Evolutionary conservation across 2,329 filamentous ascomycete species (phyloP), one percentile per base, ranked within the genome.

Genomic region (Pyrenophora graminea): DNA sequence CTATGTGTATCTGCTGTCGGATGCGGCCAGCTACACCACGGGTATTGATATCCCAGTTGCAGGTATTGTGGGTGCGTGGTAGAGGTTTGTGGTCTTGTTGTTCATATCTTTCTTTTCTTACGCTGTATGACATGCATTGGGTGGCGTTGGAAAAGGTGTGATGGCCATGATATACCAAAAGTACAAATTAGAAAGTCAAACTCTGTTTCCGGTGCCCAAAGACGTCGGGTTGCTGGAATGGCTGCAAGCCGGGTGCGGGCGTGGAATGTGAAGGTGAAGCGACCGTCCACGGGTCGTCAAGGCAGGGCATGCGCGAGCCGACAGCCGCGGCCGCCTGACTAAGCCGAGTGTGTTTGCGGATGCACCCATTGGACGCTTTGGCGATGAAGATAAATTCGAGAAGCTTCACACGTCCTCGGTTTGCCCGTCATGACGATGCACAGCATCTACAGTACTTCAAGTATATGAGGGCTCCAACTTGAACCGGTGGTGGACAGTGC

Each of bases 41-140:
- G 76, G 75, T 5, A 79, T 79, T 48, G 77, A 80, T 64, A 78
- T 80, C 42, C 77, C 77, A 0, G 72, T 80, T 23, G 77, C 77
- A 48, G 78, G 77, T 17, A 76, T 78, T 49, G 76, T 79, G 51
- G 76, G 76, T n/a, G 72, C 72, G 4, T 76, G 73, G 73, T 76
- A 63, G 53, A 18, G 23, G 23, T 25, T 25, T 2, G 4, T 25
- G 4, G 39, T 15, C 33, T 30, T 31, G 23, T 30, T 45, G 38
- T 18, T 25, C 21, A 21, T 30, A 33, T n/a, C 27, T 44, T 23
- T 21, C 9, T 45, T 31, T 12, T 10, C 31, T 38, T 31, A 30
- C 13, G 17, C 50, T 23, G 33, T 32, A 30, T 37, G 15, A 43
- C n/a, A 42, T 60, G 62, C 62, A 64, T 64, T 54, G 57, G 54